Percentiles rank a stretch among this genome's conserved stretches.
phyloP scores from a whole-genome alignment of 148 eudicot genomes.

The Arctostaphylos glauca region DNA sequence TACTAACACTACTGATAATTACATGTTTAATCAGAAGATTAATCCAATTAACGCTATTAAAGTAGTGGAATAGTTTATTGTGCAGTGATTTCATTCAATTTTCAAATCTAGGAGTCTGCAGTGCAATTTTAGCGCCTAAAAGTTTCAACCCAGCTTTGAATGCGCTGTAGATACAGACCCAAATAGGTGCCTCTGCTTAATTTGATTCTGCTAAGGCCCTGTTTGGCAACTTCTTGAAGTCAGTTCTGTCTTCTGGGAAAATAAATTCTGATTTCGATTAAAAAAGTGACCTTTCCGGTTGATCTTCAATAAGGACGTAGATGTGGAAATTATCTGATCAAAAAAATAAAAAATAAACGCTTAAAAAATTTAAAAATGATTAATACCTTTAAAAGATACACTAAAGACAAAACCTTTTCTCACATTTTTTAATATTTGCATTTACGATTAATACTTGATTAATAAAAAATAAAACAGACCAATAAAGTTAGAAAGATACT shows the following conservation, averaged over 20 bases:
- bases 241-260: too few relatives aligned
- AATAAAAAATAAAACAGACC: too few relatives aligned
- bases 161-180: not conserved
- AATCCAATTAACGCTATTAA: not conserved
- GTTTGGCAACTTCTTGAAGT: not conserved
- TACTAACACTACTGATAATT: too few relatives aligned
- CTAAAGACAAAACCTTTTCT: too few relatives aligned
- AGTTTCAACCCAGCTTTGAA: not conserved
- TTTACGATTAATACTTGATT: too few relatives aligned
- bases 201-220: not conserved
- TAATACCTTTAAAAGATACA: too few relatives aligned
- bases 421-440: too few relatives aligned
- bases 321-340: not conserved
- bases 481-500: too few relatives aligned
- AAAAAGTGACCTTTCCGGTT: not conserved
- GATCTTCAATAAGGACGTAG: not conserved
- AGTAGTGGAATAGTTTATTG: not conserved
- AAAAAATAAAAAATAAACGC: not conserved
- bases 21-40: not conserved
- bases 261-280: not conserved
- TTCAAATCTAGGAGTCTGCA: not conserved
- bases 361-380: not conserved
- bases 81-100: not conserved
- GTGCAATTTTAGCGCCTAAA: constrained; percentile 18
- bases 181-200: not conserved